Evolutionary conservation across 306 rosid genomes (phyloP).

Genomic region (Biancaea sappan): DNA sequence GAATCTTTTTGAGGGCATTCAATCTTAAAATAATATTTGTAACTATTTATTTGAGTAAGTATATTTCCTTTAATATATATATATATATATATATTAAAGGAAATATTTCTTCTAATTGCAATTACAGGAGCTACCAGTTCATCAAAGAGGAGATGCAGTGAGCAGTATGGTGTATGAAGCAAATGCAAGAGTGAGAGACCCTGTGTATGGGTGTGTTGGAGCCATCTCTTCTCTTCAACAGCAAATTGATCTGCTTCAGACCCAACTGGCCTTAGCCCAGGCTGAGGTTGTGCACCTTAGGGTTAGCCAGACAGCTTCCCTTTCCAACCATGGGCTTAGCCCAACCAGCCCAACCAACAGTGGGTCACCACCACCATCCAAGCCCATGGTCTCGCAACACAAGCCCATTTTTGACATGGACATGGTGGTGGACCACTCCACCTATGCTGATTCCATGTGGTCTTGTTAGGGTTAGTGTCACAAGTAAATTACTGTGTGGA

Average conservation of each 20-base stretch:
- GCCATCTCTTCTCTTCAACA: constrained; percentile 82
- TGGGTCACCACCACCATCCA: constrained; percentile 61
- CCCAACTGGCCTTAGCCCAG: constrained; percentile 84
- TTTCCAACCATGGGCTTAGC: constrained; percentile 50
- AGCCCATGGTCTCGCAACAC: constrained; percentile 47
- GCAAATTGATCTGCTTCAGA: constrained; percentile 69
- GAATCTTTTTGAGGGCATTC: too few relatives aligned
- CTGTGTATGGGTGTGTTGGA: constrained; percentile 88
- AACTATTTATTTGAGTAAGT: too few relatives aligned
- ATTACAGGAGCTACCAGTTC: constrained; percentile 66
- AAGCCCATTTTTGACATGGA: constrained; percentile 66
- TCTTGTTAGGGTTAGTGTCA: constrained; percentile 42
- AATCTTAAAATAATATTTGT: too few relatives aligned
- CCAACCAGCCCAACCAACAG: constrained; percentile 66
- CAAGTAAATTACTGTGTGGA: too few relatives aligned
- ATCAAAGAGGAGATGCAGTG: constrained; percentile 87
- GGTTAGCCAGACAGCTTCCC: constrained; percentile 48
- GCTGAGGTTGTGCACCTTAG: constrained; percentile 87
- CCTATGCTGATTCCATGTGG: constrained; percentile 70
- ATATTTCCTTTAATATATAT: too few relatives aligned
- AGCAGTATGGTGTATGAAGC: constrained; percentile 94
- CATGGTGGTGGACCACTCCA: constrained; percentile 56
- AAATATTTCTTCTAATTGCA: too few relatives aligned
- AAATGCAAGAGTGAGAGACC: constrained; percentile 83
- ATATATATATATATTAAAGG: too few relatives aligned